Conservation (phyloP, 2,329 filamentous ascomycete species). For the Gaeumannomyces tritici region DNA sequence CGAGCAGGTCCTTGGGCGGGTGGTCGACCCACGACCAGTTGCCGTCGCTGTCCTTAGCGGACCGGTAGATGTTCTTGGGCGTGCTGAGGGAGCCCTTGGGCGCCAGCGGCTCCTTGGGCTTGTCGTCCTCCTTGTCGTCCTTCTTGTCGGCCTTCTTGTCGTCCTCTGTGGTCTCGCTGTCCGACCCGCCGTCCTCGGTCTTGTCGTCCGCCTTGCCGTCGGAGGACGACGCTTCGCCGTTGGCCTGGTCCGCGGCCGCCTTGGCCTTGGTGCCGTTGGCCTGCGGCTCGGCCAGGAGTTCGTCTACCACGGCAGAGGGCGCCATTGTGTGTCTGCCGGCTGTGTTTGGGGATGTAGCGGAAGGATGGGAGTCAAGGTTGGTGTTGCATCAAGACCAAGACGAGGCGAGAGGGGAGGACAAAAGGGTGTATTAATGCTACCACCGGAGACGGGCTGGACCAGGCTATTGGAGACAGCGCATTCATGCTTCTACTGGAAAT, state of each 20-base stretch:
- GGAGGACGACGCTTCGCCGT: neutral
- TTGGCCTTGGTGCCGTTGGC: neutral
- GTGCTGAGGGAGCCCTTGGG: constrained; percentile 25
- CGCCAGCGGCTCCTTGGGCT: constrained; percentile 14
- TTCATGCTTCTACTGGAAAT: too few species aligned
- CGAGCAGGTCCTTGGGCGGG: constrained; percentile 41
- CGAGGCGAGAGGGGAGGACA: neutral
- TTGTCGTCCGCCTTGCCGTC: neutral
- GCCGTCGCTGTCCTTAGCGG: constrained; percentile 35
- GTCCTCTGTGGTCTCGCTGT: neutral
- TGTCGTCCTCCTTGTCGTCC: constrained; percentile 5
- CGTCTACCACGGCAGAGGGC: neutral
- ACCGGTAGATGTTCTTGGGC: constrained; percentile 31
- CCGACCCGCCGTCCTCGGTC: neutral
- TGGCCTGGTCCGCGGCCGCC: neutral
- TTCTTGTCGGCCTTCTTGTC: neutral
- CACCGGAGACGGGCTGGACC: too few species aligned
- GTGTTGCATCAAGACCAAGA: neutral
- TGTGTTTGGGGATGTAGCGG: neutral
- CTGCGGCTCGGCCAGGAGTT: neutral
- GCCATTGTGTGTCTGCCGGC: neutral
- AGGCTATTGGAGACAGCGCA: neutral
- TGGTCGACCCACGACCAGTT: constrained; percentile 45
- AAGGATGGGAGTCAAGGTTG: neutral
- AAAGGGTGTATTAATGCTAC: neutral